A percentile compares a stretch with the other conserved stretches of the same genome.
Conservation (phyloP, 2,329 filamentous ascomycete genomes). For the Zymoseptoria pseudotritici region DNA sequence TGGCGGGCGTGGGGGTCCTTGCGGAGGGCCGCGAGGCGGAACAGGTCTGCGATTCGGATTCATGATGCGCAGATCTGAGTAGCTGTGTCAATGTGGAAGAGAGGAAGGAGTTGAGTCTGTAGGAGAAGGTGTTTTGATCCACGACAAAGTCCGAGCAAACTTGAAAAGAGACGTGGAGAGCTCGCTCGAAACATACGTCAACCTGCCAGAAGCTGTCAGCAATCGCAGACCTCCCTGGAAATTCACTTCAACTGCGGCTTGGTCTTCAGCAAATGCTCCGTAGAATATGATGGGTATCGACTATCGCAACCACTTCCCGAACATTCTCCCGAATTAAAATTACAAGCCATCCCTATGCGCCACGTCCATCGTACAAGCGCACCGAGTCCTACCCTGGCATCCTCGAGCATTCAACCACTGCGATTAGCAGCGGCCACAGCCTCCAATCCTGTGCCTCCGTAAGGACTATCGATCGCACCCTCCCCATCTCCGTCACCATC, state of each 20-base stretch:
- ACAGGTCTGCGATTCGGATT: background rate
- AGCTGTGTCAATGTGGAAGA: background rate
- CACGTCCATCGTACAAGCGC: background rate
- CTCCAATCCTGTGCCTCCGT: constrained; percentile 16
- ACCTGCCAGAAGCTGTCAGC: background rate
- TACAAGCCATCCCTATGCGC: background rate
- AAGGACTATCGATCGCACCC: constrained; percentile 7
- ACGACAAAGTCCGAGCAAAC: background rate
- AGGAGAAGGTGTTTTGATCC: background rate
- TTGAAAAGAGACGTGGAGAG: background rate
- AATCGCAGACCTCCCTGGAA: background rate
- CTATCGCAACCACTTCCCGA: background rate
- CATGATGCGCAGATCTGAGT: background rate
- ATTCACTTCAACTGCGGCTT: background rate
- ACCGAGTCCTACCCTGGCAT: background rate
- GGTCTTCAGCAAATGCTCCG: background rate
- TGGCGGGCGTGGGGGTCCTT: background rate
- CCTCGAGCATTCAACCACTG: background rate
- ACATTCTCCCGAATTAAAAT: background rate
- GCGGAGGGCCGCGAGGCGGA: background rate
- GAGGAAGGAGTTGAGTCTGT: background rate
- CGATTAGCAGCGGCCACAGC: constrained; percentile 18
- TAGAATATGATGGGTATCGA: background rate
- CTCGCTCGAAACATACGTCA: background rate
- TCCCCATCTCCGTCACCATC: constrained; percentile 7